These are phyloP conservation scores for Camellia granthamiana DNA, from an alignment of 148 eudicot genomes.

Conservation along the genomic window DNA sequence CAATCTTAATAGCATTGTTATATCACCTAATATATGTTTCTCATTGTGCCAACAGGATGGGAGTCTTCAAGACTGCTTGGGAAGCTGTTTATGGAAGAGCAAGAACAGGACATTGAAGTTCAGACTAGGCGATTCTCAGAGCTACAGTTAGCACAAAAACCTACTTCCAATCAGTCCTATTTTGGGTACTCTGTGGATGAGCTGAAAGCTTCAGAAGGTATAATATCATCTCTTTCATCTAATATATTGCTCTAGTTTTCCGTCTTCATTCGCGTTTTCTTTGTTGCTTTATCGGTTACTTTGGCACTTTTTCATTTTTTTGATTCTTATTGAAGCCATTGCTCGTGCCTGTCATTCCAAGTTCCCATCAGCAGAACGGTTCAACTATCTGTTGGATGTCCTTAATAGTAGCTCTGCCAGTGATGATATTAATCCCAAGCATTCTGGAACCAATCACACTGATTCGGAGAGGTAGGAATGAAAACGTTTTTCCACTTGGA, in stretches of 20 bases:
- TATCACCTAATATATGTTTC: neutral
- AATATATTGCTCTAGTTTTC: neutral
- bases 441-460: constrained; percentile 21
- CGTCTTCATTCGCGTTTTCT: neutral
- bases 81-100: constrained; percentile 52
- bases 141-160: constrained; percentile 37
- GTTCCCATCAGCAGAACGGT: constrained; percentile 24
- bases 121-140: constrained; percentile 47
- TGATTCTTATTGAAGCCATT: neutral
- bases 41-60: constrained; percentile 32
- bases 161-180: constrained; percentile 28
- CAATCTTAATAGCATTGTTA: neutral
- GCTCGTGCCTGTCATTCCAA: constrained; percentile 32
- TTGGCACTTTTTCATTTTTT: neutral
- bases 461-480: constrained; percentile 56
- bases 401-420: constrained; percentile 20
- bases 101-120: constrained; percentile 46
- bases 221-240: neutral
- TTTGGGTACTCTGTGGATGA: constrained; percentile 42
- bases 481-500: neutral
- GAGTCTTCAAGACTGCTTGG: constrained; percentile 46
- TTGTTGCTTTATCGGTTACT: neutral
- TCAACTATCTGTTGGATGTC: constrained; percentile 32
- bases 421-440: constrained; percentile 22
- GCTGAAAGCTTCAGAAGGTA: constrained; percentile 39